Evolutionary conservation across 2,329 filamentous ascomycete species (phyloP).

Genomic region (Monosporascus sp.): DNA sequence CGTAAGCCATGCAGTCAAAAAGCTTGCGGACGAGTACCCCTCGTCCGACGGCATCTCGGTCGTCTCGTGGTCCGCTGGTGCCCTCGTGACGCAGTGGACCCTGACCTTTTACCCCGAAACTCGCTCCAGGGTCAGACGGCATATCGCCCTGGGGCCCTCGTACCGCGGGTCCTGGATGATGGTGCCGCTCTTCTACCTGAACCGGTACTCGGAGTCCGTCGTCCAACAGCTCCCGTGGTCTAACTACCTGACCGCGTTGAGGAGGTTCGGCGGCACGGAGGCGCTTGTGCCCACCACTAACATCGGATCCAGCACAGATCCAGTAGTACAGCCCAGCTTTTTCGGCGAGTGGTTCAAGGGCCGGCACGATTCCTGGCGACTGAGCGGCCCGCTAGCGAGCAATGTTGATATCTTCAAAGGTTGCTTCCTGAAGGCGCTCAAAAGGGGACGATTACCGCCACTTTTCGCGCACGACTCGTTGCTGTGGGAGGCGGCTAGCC

Average conservation of each 20-base stretch:
- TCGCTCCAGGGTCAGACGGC: neutral
- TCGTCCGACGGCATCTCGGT: neutral
- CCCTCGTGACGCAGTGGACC: conserved; percentile 2
- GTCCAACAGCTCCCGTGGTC: conserved; percentile 2
- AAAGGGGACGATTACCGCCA: neutral
- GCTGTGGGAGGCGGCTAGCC: conserved; percentile 2
- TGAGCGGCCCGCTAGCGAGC: conserved; percentile 1
- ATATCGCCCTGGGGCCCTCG: neutral
- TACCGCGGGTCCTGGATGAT: conserved; percentile 2
- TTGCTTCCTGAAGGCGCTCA: neutral
- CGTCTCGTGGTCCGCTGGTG: conserved; percentile 2
- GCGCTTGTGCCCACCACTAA: conserved; percentile 2
- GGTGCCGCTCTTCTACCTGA: conserved; percentile 1
- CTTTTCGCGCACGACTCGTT: neutral
- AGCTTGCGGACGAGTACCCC: neutral
- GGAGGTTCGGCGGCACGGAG: neutral
- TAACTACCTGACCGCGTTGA: neutral
- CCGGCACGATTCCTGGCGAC: neutral
- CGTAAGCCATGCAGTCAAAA: neutral
- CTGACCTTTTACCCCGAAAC: conserved; percentile 1
- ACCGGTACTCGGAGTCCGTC: neutral
- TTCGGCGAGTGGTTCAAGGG: neutral
- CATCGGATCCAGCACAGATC: conserved; percentile 1
- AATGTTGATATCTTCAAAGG: conserved; percentile 1
- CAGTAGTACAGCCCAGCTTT: neutral